phyloP scores from a whole-genome alignment of 2,329 filamentous ascomycete species.

The Mollisiaceae sp. region DNA sequence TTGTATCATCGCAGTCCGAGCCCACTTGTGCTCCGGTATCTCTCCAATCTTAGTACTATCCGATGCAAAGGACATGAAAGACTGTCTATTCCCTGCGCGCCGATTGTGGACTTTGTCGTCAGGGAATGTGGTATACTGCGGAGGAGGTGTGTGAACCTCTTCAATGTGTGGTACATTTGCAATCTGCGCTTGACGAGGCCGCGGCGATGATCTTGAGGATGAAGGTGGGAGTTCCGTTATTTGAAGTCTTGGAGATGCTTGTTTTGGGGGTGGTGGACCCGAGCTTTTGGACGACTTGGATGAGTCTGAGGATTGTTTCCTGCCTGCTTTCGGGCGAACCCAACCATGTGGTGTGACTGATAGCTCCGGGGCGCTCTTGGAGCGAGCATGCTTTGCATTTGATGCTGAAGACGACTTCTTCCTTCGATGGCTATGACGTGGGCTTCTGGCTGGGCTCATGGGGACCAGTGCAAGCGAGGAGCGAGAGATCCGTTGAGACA shows the following conservation, averaged over 20 bases:
- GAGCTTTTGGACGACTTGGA: slow-evolving; percentile 10
- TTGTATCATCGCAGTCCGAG: slow-evolving; percentile 1
- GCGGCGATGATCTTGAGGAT: not conserved
- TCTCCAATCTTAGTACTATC: slow-evolving; percentile 54
- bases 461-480: slow-evolving; percentile 31
- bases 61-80: slow-evolving; percentile 47
- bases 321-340: slow-evolving; percentile 32
- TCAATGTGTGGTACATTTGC: not conserved
- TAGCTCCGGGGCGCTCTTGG: slow-evolving; percentile 31
- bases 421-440: slow-evolving; percentile 18
- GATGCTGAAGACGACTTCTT: slow-evolving; percentile 23
- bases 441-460: not conserved
- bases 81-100: slow-evolving; percentile 33
- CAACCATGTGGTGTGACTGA: slow-evolving; percentile 34
- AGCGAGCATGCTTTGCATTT: slow-evolving; percentile 22
- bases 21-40: slow-evolving; percentile 42
- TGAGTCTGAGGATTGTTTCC: slow-evolving; percentile 25
- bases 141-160: not conserved
- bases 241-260: not conserved
- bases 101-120: not conserved
- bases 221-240: not conserved
- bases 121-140: not conserved
- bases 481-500: slow-evolving; percentile 47
- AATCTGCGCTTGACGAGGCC: not conserved
- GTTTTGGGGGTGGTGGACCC: not conserved